Percentiles rank a stretch among this genome's conserved stretches.
Conservation (phyloP, 345 rosid genomes). For the Hevea brasiliensis region DNA sequence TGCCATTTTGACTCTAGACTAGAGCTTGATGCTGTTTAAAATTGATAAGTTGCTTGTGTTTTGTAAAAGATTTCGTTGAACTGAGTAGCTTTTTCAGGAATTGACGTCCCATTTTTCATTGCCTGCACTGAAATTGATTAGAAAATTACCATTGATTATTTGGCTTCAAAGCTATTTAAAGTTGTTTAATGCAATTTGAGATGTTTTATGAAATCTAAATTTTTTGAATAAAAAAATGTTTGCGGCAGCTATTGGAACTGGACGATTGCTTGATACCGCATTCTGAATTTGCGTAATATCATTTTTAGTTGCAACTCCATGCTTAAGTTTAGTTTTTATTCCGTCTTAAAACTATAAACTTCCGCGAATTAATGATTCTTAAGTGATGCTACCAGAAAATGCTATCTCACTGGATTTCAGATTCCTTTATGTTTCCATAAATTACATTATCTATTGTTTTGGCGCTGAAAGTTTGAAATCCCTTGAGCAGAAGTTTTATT, state of each 20-base stretch:
- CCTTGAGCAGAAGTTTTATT: not conserved
- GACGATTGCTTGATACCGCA: not conserved
- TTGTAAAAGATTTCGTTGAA: not conserved
- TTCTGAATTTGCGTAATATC: not conserved
- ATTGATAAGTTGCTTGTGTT: not conserved
- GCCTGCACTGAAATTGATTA: not conserved
- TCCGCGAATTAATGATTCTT: not conserved
- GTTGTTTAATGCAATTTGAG: constrained; percentile 3
- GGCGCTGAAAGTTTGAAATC: not conserved
- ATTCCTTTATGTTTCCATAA: too few species aligned
- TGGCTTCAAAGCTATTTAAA: not conserved
- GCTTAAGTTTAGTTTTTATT: not conserved
- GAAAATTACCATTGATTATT: too few species aligned
- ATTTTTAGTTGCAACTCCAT: not conserved
- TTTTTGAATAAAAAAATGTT: not conserved
- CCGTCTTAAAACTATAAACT: not conserved
- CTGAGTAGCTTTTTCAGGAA: not conserved
- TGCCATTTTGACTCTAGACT: not conserved
- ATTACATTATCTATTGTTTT: not conserved
- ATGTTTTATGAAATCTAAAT: not conserved
- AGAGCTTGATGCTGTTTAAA: constrained; percentile 1
- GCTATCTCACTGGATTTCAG: too few species aligned
- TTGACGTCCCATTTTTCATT: not conserved
- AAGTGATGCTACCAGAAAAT: too few species aligned
- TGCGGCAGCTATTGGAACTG: not conserved